Evolutionary conservation across 148 eudicot species (phyloP), one percentile per base, ranked within the genome.

Genomic region (Spergularia bocconei): DNA sequence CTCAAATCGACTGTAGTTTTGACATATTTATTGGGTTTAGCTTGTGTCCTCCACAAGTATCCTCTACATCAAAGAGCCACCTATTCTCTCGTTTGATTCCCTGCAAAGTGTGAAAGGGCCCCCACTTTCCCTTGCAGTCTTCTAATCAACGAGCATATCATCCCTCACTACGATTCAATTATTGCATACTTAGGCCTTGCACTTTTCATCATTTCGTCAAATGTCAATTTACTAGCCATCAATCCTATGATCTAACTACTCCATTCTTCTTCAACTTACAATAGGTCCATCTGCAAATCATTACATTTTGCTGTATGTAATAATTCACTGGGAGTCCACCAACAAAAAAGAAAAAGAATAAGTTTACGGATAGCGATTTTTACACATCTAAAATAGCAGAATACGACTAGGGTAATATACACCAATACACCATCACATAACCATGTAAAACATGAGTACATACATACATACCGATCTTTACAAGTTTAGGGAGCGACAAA

Each of bases 1-100:
- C 57, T 14, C 15, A 17, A 4, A 12, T 4, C 19, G 16, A 13
- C 13, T 54, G 5, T 54, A 17, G 14, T 17, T 54, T 15, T 17
- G 19, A 17, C 20, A 2, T 56, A 6, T 6, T 56, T 7, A n/a
- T n/a, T 57, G 10, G 10, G 60, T 5, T 17, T 17, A 54, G 6
- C 58, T 57, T n/a, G 10, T 56, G n/a, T 44, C 48, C 48, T 44
- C 48, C 48, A 44, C 38, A 86, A 83, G 80, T 82, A 56, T 69
- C 39, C 19, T 44, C 47, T 58, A 51, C 38, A 23, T 66, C 25
- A 62, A 62, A 47, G 59, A 41, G 20, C 4, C 23, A 69, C 2
- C 10, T 12, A 33, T 11, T 16, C 15, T 14, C 15, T 71, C 9
- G 0, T 20, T 21, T 41, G 21, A 6, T 19, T 4, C 41, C 41